These are phyloP conservation scores for Sphaerulina vaccinii DNA, from an alignment of 2,329 filamentous ascomycete species.

Conservation along the genomic window DNA sequence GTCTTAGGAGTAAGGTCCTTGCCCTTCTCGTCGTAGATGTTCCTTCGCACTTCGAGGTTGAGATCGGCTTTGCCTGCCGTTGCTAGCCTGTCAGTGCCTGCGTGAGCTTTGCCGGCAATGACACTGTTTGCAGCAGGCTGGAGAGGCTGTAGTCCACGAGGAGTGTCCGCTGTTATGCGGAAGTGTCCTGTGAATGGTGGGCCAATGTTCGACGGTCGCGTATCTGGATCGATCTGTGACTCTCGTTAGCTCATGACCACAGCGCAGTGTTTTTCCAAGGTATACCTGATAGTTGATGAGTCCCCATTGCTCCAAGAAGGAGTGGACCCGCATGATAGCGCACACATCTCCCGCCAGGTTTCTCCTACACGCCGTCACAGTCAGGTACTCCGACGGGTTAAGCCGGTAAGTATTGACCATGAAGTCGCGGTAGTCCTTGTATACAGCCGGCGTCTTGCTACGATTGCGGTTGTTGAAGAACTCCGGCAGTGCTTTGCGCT, in stretches of 20 bases:
- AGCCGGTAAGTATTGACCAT: constrained; percentile 99
- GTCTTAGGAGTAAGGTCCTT: constrained; percentile 70
- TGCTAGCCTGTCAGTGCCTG: constrained; percentile 70
- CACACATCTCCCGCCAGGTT: constrained; percentile 97
- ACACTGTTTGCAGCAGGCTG: constrained; percentile 79
- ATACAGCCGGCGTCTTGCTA: constrained; percentile 94
- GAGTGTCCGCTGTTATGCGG: constrained; percentile 91
- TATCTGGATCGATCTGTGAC: constrained; percentile 85
- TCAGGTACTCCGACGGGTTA: constrained; percentile 93
- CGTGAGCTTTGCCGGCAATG: constrained; percentile 59
- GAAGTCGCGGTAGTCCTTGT: constrained; percentile 98
- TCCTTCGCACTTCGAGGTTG: constrained; percentile 89
- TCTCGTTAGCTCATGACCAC: neutral
- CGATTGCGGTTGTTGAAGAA: constrained; percentile 98
- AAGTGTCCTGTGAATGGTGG: constrained; percentile 98
- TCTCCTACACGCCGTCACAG: constrained; percentile 89
- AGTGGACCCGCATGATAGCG: constrained; percentile 97
- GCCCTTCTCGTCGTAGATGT: constrained; percentile 90
- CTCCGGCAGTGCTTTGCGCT: constrained; percentile 91
- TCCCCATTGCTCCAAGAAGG: constrained; percentile 97
- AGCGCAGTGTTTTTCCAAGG: neutral
- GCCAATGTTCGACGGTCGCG: constrained; percentile 89
- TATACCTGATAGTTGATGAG: constrained; percentile 95
- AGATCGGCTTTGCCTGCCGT: constrained; percentile 73
- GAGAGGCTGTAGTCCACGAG: constrained; percentile 89